Percentiles rank a stretch among this genome's conserved stretches.
phyloP scores from a whole-genome alignment of 805 yeast genomes.

The Yamadazyma ubonensis region DNA sequence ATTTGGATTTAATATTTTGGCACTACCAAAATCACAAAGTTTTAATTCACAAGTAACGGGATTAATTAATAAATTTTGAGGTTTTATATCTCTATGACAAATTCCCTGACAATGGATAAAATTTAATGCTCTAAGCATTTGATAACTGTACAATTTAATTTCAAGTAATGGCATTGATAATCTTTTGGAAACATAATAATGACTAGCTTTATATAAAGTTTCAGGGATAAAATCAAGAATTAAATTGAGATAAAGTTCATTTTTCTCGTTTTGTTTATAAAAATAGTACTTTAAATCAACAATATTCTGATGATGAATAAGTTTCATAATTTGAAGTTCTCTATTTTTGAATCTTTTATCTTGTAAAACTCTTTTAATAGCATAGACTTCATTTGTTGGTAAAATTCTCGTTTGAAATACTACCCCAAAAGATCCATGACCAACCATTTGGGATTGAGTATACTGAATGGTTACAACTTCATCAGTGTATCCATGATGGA shows the following conservation, averaged over 20 bases:
- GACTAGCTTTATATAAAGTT: slow-evolving; percentile 86
- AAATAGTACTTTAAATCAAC: slow-evolving; percentile 86
- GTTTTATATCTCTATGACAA: slow-evolving; percentile 93
- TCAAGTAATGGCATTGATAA: slow-evolving; percentile 85
- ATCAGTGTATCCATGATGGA: slow-evolving; percentile 70
- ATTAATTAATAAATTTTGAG: slow-evolving; percentile 84
- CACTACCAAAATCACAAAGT: slow-evolving; percentile 95
- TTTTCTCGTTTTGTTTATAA: slow-evolving; percentile 69
- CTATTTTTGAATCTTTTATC: slow-evolving; percentile 92
- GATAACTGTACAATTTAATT: slow-evolving; percentile 79
- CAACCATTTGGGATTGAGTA: slow-evolving; percentile 85
- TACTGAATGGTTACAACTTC: slow-evolving; percentile 62
- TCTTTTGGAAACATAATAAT: slow-evolving; percentile 73
- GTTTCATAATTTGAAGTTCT: slow-evolving; percentile 93
- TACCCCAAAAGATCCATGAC: slow-evolving; percentile 99
- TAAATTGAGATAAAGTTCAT: slow-evolving; percentile 82
- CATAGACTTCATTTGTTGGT: slow-evolving; percentile 77
- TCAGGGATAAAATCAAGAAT: slow-evolving; percentile 95
- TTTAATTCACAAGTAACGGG: slow-evolving; percentile 82
- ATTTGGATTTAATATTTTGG: slow-evolving; percentile 81
- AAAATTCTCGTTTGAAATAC: slow-evolving; percentile 85
- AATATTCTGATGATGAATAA: slow-evolving; percentile 80
- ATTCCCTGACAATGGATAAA: slow-evolving; percentile 75
- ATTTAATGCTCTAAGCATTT: slow-evolving; percentile 73
- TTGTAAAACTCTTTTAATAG: slow-evolving; percentile 94